Conservation (phyloP, 2,329 filamentous ascomycete species). For the Apiospora phragmitis region DNA sequence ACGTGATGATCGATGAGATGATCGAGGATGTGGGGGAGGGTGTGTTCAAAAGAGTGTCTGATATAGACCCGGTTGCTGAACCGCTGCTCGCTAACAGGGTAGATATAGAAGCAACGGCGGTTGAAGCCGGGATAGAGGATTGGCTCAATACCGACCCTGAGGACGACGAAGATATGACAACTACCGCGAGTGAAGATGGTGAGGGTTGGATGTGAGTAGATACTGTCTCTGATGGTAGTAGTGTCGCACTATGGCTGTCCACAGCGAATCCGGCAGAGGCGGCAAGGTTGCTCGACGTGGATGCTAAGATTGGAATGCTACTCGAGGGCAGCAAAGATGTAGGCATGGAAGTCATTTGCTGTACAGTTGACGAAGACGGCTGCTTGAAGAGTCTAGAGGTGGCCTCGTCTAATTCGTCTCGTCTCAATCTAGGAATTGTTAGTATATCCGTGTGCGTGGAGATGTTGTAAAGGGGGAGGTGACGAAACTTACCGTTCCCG, state of each 20-base stretch:
- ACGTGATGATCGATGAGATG: background rate
- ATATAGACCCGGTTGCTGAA: background rate
- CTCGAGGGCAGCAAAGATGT: background rate
- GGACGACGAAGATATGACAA: background rate
- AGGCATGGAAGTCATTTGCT: slow-evolving; percentile 3
- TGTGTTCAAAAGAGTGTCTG: background rate
- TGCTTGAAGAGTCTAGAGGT: slow-evolving; percentile 21
- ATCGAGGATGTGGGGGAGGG: background rate
- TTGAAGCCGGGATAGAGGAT: background rate
- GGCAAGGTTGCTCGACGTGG: background rate
- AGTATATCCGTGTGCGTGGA: slow-evolving; percentile 16
- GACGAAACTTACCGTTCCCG: slow-evolving; percentile 25
- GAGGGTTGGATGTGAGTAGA: background rate
- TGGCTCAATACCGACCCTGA: background rate
- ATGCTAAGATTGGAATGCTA: background rate
- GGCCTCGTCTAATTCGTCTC: slow-evolving; percentile 18
- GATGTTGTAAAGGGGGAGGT: background rate
- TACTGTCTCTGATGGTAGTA: background rate
- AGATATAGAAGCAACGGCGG: background rate
- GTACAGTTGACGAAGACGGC: slow-evolving; percentile 1
- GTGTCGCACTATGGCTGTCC: background rate
- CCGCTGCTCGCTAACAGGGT: background rate
- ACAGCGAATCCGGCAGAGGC: background rate
- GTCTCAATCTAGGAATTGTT: slow-evolving; percentile 25
- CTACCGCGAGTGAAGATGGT: background rate